Evolutionary conservation across 768 basidiomycete genomes (phyloP).

Genomic region (Podaxis sp.): DNA sequence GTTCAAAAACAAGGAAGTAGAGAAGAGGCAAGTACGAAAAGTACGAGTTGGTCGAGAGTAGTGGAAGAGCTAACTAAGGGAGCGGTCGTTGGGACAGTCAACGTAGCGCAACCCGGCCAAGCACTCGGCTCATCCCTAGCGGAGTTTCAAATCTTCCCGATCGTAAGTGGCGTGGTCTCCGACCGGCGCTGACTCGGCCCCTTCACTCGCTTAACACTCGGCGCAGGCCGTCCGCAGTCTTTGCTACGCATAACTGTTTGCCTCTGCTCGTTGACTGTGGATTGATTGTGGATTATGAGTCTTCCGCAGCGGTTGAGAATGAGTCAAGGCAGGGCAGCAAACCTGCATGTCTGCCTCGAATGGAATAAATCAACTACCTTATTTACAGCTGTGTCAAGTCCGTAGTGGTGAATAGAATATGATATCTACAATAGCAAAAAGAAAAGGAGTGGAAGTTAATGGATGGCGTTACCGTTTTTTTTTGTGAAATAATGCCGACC

Average conservation of each 20-base stretch:
- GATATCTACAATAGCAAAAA: background rate
- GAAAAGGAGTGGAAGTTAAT: background rate
- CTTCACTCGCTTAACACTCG: background rate
- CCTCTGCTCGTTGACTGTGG: background rate
- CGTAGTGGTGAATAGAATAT: background rate
- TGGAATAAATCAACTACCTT: background rate
- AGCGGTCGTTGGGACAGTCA: conserved; percentile 7
- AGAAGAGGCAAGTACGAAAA: background rate
- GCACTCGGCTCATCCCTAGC: conserved; percentile 9
- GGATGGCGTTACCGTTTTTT: background rate
- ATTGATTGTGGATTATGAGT: background rate
- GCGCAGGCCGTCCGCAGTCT: background rate
- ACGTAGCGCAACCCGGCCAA: background rate
- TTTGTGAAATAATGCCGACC: background rate
- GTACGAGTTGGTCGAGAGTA: background rate
- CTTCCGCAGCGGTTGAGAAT: background rate
- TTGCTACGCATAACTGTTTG: background rate
- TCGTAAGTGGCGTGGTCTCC: background rate
- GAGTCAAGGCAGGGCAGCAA: background rate
- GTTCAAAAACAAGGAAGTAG: conserved; percentile 13
- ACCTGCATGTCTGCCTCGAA: background rate
- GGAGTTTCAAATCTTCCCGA: conserved; percentile 7
- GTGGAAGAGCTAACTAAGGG: conserved; percentile 1
- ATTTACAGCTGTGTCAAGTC: background rate
- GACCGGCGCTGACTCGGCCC: background rate